Evolutionary conservation across 1,284 basidiomycete species (phyloP).

Genomic region (Cerrena zonata): DNA sequence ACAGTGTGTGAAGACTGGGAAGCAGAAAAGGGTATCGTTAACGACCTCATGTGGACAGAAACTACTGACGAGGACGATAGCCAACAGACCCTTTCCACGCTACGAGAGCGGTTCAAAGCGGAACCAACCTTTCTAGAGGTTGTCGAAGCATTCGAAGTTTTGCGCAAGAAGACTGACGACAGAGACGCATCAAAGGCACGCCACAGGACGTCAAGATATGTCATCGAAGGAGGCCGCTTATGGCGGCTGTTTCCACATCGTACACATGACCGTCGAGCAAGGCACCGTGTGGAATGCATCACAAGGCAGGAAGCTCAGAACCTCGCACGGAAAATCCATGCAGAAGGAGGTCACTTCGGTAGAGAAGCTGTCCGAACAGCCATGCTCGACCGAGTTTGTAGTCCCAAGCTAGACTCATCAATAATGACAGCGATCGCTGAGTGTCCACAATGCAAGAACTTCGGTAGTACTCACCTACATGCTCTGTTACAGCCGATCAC

Average conservation of each 20-base stretch:
- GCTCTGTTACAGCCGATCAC: constrained; percentile 32
- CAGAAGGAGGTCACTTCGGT: constrained; percentile 25
- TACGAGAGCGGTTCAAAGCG: constrained; percentile 16
- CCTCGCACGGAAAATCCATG: constrained; percentile 10
- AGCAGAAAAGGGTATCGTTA: constrained; percentile 19
- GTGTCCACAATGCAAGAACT: constrained; percentile 26
- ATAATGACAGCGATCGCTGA: constrained; percentile 25
- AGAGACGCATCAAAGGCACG: constrained; percentile 16
- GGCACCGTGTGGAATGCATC: constrained; percentile 19
- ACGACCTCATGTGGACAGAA: constrained; percentile 22
- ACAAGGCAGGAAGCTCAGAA: constrained; percentile 15
- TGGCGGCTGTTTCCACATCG: constrained; percentile 24
- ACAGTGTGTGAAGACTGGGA: constrained; percentile 30
- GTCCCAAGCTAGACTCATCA: constrained; percentile 26
- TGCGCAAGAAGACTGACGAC: background rate
- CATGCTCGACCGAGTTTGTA: constrained; percentile 23
- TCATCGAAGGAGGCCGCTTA: constrained; percentile 27
- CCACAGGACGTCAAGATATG: constrained; percentile 25
- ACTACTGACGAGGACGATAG: constrained; percentile 9
- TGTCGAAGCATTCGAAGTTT: constrained; percentile 17
- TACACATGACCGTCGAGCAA: constrained; percentile 1
- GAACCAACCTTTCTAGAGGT: constrained; percentile 12
- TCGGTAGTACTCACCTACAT: constrained; percentile 23
- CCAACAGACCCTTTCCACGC: constrained; percentile 1
- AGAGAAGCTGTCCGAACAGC: constrained; percentile 24